Percentiles rank a stretch among this genome's conserved stretches.
These are phyloP conservation scores for Cyberlindnera mycetangii DNA, from an alignment of 805 yeast genomes.

Conservation along the genomic window DNA sequence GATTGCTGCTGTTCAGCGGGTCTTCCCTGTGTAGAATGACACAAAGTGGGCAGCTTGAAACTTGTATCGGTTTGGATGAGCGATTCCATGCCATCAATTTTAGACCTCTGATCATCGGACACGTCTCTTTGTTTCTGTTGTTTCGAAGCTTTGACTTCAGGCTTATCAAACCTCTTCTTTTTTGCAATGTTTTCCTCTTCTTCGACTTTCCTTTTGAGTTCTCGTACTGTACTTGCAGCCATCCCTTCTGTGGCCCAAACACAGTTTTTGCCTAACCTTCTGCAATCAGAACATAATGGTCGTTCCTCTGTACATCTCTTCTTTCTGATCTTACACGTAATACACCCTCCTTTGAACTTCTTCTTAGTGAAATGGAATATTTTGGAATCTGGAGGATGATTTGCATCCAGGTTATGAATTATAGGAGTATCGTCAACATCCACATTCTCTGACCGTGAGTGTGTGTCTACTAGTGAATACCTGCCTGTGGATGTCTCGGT, in stretches of 20 bases:
- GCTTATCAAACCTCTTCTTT: conserved; percentile 7
- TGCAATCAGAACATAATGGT: conserved; percentile 69
- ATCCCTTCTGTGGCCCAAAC: conserved; percentile 58
- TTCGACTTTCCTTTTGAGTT: conserved; percentile 28
- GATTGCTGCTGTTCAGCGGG: background rate
- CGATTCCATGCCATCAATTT: too few species aligned
- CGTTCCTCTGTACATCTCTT: conserved; percentile 73
- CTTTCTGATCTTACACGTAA: conserved; percentile 66
- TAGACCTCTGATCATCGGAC: too few species aligned
- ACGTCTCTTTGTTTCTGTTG: too few species aligned
- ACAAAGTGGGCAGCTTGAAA: too few species aligned
- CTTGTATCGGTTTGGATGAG: too few species aligned
- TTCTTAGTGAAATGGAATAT: conserved; percentile 29
- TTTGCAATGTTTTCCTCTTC: conserved; percentile 21
- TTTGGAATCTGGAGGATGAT: conserved; percentile 21
- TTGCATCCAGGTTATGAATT: conserved; percentile 20
- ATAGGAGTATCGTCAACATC: conserved; percentile 13
- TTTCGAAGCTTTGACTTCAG: background rate
- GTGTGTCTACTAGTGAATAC: background rate
- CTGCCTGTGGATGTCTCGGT: background rate
- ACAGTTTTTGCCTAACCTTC: conserved; percentile 60
- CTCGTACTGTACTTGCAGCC: conserved; percentile 30
- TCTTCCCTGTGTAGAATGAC: too few species aligned
- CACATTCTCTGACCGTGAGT: background rate
- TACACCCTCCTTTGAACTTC: conserved; percentile 58